Evolutionary conservation across 164 flowering plant species (phyloP).

Genomic region (Kalanchoe fedtschenkoi): DNA sequence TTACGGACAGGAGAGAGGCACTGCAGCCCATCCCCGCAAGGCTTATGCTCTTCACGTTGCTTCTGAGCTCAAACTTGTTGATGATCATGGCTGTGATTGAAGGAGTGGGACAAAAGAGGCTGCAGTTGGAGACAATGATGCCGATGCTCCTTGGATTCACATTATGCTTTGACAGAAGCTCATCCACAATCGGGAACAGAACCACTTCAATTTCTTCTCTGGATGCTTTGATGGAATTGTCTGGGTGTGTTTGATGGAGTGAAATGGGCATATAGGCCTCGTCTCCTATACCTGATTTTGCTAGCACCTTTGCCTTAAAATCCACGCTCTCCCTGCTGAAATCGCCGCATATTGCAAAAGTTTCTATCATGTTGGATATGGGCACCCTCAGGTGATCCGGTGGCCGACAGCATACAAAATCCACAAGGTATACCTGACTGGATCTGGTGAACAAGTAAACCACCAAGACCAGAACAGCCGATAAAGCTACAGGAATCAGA

Average conservation of each 20-base stretch:
- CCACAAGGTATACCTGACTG: slow-evolving; percentile 36
- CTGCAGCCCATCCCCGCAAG: slow-evolving; percentile 78
- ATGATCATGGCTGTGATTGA: slow-evolving; percentile 44
- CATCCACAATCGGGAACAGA: slow-evolving; percentile 26
- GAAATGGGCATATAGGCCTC: slow-evolving; percentile 26
- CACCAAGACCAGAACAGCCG: neutral
- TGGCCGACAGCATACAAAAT: slow-evolving; percentile 37
- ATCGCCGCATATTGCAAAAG: slow-evolving; percentile 1
- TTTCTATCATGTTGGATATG: slow-evolving; percentile 26
- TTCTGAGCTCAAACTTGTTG: slow-evolving; percentile 42
- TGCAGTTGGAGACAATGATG: slow-evolving; percentile 48
- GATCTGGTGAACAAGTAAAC: slow-evolving; percentile 14
- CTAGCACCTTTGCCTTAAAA: slow-evolving; percentile 21
- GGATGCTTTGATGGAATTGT: slow-evolving; percentile 13
- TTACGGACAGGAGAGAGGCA: slow-evolving; percentile 39
- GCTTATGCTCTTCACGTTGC: slow-evolving; percentile 35
- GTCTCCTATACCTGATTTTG: slow-evolving; percentile 37
- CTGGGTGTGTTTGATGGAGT: slow-evolving; percentile 26
- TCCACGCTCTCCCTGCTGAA: slow-evolving; percentile 17
- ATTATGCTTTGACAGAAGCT: slow-evolving; percentile 33
- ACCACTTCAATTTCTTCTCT: slow-evolving; percentile 28
- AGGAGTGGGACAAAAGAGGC: slow-evolving; percentile 55
- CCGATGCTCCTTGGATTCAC: slow-evolving; percentile 38
- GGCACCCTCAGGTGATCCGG: slow-evolving; percentile 26
- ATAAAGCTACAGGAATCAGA: neutral